Evolutionary conservation across 257 asterid species (phyloP).

Genomic region (Ballota nigra): DNA sequence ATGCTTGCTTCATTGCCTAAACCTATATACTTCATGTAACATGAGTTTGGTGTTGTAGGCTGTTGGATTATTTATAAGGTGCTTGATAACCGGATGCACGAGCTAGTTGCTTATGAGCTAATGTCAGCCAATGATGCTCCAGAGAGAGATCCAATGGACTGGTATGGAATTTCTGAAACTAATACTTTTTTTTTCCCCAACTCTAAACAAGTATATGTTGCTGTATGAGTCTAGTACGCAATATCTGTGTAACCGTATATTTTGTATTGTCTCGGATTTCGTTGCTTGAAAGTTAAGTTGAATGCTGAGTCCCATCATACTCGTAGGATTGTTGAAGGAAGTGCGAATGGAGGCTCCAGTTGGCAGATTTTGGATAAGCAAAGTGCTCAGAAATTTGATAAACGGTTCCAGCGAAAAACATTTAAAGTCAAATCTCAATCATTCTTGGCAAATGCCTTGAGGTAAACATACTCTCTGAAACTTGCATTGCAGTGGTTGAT

Average conservation of each 20-base stretch:
- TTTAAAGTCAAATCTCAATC: constrained; percentile 43
- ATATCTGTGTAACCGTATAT: not conserved
- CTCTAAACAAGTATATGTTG: not conserved
- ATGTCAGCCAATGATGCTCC: constrained; percentile 98
- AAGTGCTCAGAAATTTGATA: constrained; percentile 59
- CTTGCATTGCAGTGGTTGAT: constrained; percentile 3
- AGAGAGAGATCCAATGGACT: constrained; percentile 94
- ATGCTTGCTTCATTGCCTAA: constrained; percentile 12
- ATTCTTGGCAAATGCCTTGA: constrained; percentile 77
- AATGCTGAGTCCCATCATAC: constrained; percentile 14
- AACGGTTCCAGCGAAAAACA: constrained; percentile 72
- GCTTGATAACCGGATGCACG: constrained; percentile 49
- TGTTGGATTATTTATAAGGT: constrained; percentile 83
- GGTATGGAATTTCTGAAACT: constrained; percentile 48
- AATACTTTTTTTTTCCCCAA: not conserved
- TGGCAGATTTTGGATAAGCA: constrained; percentile 76
- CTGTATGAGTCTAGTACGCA: not conserved
- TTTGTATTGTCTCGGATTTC: not conserved
- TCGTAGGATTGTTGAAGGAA: constrained; percentile 83
- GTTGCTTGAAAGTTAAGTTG: not conserved
- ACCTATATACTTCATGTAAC: constrained; percentile 13
- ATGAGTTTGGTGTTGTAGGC: constrained; percentile 47
- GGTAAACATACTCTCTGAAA: constrained; percentile 36
- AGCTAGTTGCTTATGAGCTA: constrained; percentile 73
- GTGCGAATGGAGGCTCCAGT: constrained; percentile 71